Conservation (phyloP, 1,139 yeast species). For the Yamadazyma buinensis region DNA sequence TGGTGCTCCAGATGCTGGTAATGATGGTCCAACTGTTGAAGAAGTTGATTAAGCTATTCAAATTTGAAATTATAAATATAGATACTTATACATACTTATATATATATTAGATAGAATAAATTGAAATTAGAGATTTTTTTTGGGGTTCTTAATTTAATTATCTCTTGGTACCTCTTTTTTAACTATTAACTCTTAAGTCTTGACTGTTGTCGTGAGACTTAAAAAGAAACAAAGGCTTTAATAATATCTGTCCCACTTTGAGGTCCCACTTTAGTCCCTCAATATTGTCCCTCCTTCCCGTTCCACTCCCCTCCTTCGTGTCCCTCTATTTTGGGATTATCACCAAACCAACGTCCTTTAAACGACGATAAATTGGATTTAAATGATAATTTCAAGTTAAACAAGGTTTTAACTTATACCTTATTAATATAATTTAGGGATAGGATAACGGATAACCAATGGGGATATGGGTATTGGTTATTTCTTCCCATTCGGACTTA, state of each 20-base stretch:
- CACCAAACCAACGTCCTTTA: too few species aligned
- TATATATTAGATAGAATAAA: too few species aligned
- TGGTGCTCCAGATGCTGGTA: slow-evolving; percentile 54
- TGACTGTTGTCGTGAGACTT: not conserved
- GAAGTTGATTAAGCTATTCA: slow-evolving; percentile 79
- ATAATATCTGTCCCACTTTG: not conserved
- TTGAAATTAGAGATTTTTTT: too few species aligned
- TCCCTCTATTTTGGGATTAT: too few species aligned
- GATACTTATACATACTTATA: too few species aligned
- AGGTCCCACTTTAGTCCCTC: slow-evolving; percentile 1
- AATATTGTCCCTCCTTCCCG: not conserved
- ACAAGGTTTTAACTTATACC: not conserved
- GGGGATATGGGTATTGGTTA: not conserved
- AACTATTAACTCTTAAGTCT: too few species aligned
- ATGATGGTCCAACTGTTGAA: slow-evolving; percentile 90
- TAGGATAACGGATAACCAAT: not conserved
- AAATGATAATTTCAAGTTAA: too few species aligned
- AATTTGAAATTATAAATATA: not conserved
- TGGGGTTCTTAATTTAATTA: too few species aligned
- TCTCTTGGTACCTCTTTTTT: too few species aligned
- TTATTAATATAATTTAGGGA: not conserved
- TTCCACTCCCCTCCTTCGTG: not conserved
- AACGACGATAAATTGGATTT: too few species aligned
- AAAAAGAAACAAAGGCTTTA: too few species aligned
- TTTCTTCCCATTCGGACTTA: slow-evolving; percentile 6